Base-by-base conservation (phyloP, 306 rosid genomes). In the Vigna radiata region DNA sequence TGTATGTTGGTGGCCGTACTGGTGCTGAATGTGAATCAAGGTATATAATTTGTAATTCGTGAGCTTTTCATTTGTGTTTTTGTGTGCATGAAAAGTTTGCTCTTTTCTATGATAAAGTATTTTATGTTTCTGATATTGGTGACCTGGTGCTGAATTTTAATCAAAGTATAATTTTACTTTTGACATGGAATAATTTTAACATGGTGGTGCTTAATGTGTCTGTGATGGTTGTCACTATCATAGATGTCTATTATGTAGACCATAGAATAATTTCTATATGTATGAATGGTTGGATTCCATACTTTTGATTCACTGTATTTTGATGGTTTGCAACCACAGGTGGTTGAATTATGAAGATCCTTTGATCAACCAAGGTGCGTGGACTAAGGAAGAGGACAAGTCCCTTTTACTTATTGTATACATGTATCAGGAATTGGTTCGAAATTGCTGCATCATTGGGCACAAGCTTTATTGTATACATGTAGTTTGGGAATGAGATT, bases 341-440 rank as follows among this genome's bases (percentile, higher is more conserved):
- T 95, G 98, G 98, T 86, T 89, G 86, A 95, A 95, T 84, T 90
- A 78, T 85, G 97, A 95, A 83, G 97, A 95, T 84, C 96, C 97
- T 69, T 83, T 95, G 89, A 89, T 92, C 86, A 90, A 92, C 82
- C 87, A 81, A 23, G 75, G 64, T 60, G 76, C 88, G 46, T 95
- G 97, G 98, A 85, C 87, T 10, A 23, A 64, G 12, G 86, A 75
- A 60, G 98, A 95, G 88, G 97, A 95, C 75, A 89, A 72, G 83
- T 81, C 69, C 70, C 95, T 95, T 77, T 86, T 90, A 89, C 69
- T 66, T 78, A 64, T 70, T 69, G 85, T 92, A 72, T 69, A 85
- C 59, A 63, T 96, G 97, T 49, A 79, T 87, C 50, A 82, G 90
- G 78, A 85, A 95, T 81, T 95, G 98, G 98, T 80, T 85, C 79